Evolutionary conservation across 2,329 filamentous ascomycete genomes (phyloP).

Genomic region (Sporothrix humicola): DNA sequence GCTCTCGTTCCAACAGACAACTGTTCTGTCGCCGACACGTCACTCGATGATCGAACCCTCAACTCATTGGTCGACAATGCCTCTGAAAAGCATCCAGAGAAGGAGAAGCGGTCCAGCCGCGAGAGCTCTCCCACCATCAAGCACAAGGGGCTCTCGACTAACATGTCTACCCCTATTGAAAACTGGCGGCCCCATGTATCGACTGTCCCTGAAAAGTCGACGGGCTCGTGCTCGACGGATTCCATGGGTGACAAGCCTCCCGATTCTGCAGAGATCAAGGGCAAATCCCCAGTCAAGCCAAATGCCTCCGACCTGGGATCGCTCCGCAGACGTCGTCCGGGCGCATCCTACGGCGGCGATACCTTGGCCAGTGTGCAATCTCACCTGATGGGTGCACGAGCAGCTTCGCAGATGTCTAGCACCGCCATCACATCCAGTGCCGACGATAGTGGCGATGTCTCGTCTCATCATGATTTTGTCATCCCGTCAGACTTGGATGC

Average conservation of each 20-base stretch:
- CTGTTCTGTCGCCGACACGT: slow-evolving; percentile 8
- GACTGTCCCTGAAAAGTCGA: slow-evolving; percentile 20
- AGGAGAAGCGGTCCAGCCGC: neutral
- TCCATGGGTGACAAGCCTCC: neutral
- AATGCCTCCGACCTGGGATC: neutral
- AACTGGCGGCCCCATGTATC: slow-evolving; percentile 25
- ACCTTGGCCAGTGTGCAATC: neutral
- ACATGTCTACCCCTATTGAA: neutral
- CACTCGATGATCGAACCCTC: neutral
- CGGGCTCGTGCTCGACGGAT: neutral
- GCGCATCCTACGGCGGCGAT: neutral
- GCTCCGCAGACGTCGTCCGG: neutral
- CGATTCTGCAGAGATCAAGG: neutral
- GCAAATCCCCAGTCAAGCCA: neutral
- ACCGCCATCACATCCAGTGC: neutral
- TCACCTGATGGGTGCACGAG: neutral
- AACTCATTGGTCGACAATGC: neutral
- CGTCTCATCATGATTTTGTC: neutral
- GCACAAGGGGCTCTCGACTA: neutral
- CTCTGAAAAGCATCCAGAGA: neutral
- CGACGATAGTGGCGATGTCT: neutral
- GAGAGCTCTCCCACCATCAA: neutral
- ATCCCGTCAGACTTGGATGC: neutral
- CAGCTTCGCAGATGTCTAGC: neutral
- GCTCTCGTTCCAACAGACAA: slow-evolving; percentile 14